Evolutionary conservation across 768 basidiomycete genomes (phyloP).

Genomic region (Tremella fuciformis): DNA sequence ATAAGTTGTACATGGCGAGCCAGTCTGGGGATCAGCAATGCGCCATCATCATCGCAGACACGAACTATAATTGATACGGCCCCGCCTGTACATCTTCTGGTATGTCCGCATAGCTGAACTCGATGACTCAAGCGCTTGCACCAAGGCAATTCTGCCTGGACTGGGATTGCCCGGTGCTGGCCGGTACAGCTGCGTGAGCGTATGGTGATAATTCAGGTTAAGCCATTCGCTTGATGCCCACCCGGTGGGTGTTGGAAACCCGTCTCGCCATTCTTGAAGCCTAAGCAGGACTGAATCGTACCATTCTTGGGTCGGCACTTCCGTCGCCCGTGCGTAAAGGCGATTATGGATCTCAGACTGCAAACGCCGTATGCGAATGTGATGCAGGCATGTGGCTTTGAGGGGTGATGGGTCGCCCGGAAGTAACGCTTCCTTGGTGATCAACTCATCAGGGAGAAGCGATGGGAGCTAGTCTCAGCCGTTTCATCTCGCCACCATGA

Average conservation of each 20-base stretch:
- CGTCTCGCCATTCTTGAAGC: constrained; percentile 7
- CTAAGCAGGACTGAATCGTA: background rate
- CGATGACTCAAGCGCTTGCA: constrained; percentile 2
- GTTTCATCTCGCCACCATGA: background rate
- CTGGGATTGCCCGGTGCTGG: constrained; percentile 15
- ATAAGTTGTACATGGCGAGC: constrained; percentile 25
- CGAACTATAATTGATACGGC: constrained; percentile 13
- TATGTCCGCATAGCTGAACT: constrained; percentile 14
- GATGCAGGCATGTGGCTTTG: constrained; percentile 16
- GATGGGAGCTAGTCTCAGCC: constrained; percentile 7
- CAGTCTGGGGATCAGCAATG: constrained; percentile 8
- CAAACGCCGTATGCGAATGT: constrained; percentile 17
- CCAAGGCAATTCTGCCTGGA: constrained; percentile 5
- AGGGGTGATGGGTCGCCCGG: constrained; percentile 6
- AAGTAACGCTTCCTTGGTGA: background rate
- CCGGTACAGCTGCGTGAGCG: constrained; percentile 14
- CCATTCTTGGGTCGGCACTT: constrained; percentile 12
- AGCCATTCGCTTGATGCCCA: constrained; percentile 15
- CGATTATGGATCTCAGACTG: constrained; percentile 21
- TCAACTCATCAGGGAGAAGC: constrained; percentile 13
- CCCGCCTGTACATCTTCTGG: constrained; percentile 22
- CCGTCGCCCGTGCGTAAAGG: constrained; percentile 6
- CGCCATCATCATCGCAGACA: background rate
- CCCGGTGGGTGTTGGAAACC: constrained; percentile 1
- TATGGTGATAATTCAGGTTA: constrained; percentile 14